Conservation (phyloP, 2,329 filamentous ascomycete genomes). For the Bisporella sp. region DNA sequence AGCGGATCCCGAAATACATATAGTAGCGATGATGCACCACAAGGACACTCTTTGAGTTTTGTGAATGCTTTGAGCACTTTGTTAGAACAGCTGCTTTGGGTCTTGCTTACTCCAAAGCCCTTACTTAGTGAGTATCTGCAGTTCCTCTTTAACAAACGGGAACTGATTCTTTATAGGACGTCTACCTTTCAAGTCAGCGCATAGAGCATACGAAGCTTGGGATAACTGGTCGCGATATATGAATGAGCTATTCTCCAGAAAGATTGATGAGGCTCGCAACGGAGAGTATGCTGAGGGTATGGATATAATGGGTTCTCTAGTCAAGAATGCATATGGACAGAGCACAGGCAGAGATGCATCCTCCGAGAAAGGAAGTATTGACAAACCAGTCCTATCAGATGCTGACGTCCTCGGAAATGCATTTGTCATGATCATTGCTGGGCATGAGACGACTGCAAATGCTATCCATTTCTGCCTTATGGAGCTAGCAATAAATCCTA, state of each 20-base stretch:
- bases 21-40: conserved; percentile 22
- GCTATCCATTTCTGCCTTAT: conserved; percentile 65
- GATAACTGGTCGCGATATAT: conserved; percentile 55
- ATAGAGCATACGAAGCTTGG: conserved; percentile 38
- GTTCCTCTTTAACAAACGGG: no score
- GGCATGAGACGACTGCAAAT: conserved; percentile 77
- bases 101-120: conserved; percentile 45
- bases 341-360: conserved; percentile 29
- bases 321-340: conserved; percentile 24
- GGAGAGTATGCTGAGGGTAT: conserved; percentile 36
- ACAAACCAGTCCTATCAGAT: conserved; percentile 46
- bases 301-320: conserved; percentile 50
- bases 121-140: conserved; percentile 33
- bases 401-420: conserved; percentile 68
- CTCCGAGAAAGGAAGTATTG: conserved; percentile 42
- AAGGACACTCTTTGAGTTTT: conserved; percentile 46
- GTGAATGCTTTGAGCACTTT: conserved; percentile 45
- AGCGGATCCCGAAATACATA: conserved; percentile 1
- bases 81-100: conserved; percentile 44
- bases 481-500: conserved; percentile 58
- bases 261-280: conserved; percentile 37
- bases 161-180: conserved; percentile 19
- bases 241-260: conserved; percentile 48
- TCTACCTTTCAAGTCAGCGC: conserved; percentile 38
- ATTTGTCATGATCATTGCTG: conserved; percentile 62